A percentile compares a stretch with the other conserved stretches of the same genome.
Conservation (phyloP, 345 rosid species). For the Citrus sinensis region DVS_A1.0 CM039164.1:5821001-5821500, state of each 20-base stretch:
- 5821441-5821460: not conserved
- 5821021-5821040: too few relatives aligned
- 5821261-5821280: not conserved
- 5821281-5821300: not conserved
- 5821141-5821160: too few relatives aligned
- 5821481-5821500: not conserved
- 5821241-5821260: not conserved
- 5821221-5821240: not conserved
- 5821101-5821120: too few relatives aligned
- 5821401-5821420: not conserved
- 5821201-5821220: too few relatives aligned
- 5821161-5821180: too few relatives aligned
- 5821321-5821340: not conserved
- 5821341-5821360: not conserved
- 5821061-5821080: too few relatives aligned
- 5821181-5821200: too few relatives aligned
- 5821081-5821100: too few relatives aligned
- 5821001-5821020: too few relatives aligned
- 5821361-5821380: not conserved
- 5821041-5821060: too few relatives aligned
- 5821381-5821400: not conserved
- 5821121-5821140: too few relatives aligned
- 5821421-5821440: not conserved
- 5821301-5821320: not conserved
- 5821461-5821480: not conserved